Base-by-base conservation (phyloP, 371 early-diverging fungal species). In the Syncephalis fuscata region DNA sequence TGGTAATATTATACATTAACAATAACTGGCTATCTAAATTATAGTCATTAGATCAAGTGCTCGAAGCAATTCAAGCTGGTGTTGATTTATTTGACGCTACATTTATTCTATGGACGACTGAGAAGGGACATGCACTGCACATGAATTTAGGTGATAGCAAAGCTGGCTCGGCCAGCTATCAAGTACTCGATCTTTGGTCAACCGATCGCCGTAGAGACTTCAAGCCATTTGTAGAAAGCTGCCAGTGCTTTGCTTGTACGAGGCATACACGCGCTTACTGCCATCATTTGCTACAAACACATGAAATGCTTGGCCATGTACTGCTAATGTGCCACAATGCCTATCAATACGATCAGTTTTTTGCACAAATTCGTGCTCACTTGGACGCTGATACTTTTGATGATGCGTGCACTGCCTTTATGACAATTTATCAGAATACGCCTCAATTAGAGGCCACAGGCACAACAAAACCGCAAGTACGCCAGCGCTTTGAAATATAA, bases 281-380 rank as follows among this genome's bases (percentile, higher is more conserved):
- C 47, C 77, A 83, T 56, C 87, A 86, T 51, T 63, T 86, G 36
- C 51, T 83, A 43, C 70, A 66, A 44, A 70, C 83, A 3, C 79
- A 79, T 41, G 87, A 86, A 60, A 86, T 86, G 85, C 61, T 86
- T 46, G 85, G 71, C 4, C 73, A 76, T 0, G 75, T 86, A 16
- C 57, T 86, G 46, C 55, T 86, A 15, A 82, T 81, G 78, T 68
- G 77, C 44, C 85, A 85, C 57, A 85, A 85, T 49, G 56, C 76
- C 50, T 68, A 77, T 49, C 73, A 73, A 46, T 68, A 77, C 52
- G 64, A 70, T 23, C 52, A 56, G 41, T 81, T 85, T 56, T 82
- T 81, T 63, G 56, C 44, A 4, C 58, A 68, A 3, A 65, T 82
- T 38, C 74, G 82, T 3, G 53, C 56, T 3, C 73, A 76, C 46